Percentiles rank a stretch among this genome's conserved stretches.
Conservation (phyloP, 208 protist genomes). For the Leishmania turanica region DNA sequence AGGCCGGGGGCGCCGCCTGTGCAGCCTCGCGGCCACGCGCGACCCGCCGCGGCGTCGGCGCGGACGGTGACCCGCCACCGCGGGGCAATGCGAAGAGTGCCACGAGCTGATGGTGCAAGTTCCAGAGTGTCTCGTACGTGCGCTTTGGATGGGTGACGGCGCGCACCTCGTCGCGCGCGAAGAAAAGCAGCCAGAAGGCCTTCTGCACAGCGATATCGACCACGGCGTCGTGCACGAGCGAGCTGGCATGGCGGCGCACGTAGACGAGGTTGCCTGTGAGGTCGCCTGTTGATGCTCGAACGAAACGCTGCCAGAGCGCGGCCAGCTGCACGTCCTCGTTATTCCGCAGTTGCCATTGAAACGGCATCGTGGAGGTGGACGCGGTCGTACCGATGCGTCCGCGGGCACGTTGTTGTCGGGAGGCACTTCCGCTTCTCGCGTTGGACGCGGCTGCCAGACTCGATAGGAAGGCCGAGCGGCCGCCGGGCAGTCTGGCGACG, state of each 20-base stretch:
- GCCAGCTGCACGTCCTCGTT: conserved; percentile 78
- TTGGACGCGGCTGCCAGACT: background rate
- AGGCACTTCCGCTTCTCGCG: background rate
- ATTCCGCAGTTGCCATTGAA: conserved; percentile 22
- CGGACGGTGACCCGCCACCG: background rate
- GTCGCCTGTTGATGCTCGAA: conserved; percentile 24
- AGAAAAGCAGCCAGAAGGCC: conserved; percentile 80
- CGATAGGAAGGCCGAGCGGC: background rate
- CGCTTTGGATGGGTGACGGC: conserved; percentile 63
- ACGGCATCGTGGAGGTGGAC: background rate
- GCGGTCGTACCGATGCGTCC: background rate
- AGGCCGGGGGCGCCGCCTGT: background rate
- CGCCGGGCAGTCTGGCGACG: background rate
- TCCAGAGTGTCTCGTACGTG: conserved; percentile 61
- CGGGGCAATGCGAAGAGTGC: conserved; percentile 4
- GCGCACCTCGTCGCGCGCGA: conserved; percentile 78
- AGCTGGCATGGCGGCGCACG: conserved; percentile 22
- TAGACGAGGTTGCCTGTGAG: conserved; percentile 49
- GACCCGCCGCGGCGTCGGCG: background rate
- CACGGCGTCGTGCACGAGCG: conserved; percentile 37
- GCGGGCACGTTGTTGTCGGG: background rate
- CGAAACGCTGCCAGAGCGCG: conserved; percentile 69
- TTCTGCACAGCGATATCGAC: conserved; percentile 54
- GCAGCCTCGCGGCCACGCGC: background rate
- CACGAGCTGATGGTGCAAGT: conserved; percentile 43